Conservation (phyloP, 2,329 filamentous ascomycete genomes). For the Trichoderma hamatum region DNA sequence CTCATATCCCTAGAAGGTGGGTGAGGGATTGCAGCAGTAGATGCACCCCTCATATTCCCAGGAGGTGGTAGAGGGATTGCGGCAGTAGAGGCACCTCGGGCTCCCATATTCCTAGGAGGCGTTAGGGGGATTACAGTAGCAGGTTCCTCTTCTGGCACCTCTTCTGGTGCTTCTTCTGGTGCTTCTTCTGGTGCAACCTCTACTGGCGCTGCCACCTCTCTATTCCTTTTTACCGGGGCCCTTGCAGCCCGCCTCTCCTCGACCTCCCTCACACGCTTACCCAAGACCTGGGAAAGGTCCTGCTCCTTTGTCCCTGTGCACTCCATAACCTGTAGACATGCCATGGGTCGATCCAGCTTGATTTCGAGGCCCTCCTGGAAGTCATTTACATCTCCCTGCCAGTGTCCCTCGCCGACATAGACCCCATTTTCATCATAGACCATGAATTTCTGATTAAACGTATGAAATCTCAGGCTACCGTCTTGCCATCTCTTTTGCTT, state of each 20-base stretch:
- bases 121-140: not conserved
- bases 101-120: not conserved
- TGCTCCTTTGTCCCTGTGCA: slow-evolving; percentile 72
- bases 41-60: slow-evolving; percentile 46
- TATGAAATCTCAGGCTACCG: slow-evolving; percentile 83
- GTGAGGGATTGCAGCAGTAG: no score
- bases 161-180: no score
- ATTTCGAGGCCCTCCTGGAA: slow-evolving; percentile 82
- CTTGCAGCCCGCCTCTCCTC: slow-evolving; percentile 46
- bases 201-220: not conserved
- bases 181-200: not conserved
- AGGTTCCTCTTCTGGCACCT: not conserved
- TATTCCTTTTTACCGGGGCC: not conserved
- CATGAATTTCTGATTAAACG: slow-evolving; percentile 90
- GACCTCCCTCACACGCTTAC: slow-evolving; percentile 66
- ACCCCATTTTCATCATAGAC: slow-evolving; percentile 82
- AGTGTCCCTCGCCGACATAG: slow-evolving; percentile 83
- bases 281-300: slow-evolving; percentile 74
- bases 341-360: slow-evolving; percentile 71
- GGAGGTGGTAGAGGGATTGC: no score
- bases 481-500: slow-evolving; percentile 96
- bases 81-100: not conserved
- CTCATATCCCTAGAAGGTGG: not conserved
- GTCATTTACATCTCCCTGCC: slow-evolving; percentile 58
- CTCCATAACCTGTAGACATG: slow-evolving; percentile 81